phyloP scores from a whole-genome alignment of 2,329 filamentous ascomycete genomes.

The Fusarium camptoceras region DNA sequence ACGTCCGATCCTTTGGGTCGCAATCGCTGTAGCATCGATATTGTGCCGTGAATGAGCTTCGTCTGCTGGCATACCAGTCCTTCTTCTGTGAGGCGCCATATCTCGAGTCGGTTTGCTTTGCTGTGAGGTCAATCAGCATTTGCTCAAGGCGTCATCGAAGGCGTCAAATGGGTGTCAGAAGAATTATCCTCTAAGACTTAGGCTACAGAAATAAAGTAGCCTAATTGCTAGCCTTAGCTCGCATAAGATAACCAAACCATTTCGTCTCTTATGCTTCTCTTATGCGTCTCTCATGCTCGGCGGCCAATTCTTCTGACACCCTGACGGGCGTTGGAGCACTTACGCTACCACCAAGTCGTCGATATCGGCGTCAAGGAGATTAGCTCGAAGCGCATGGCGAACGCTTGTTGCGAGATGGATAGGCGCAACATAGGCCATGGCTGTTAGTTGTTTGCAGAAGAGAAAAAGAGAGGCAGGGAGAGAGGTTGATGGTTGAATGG shows the following conservation, averaged over 20 bases:
- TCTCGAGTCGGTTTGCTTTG: constrained; percentile 86
- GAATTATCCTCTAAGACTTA: too few species aligned
- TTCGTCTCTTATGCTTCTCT: too few species aligned
- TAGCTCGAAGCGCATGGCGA: constrained; percentile 85
- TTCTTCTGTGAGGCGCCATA: constrained; percentile 77
- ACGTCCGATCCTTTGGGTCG: constrained; percentile 78
- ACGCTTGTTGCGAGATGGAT: constrained; percentile 94
- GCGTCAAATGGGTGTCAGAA: neutral
- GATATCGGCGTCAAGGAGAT: constrained; percentile 77
- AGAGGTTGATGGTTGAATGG: constrained; percentile 11
- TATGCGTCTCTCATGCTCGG: too few species aligned
- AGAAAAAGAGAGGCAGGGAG: neutral
- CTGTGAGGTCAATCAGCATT: constrained; percentile 59
- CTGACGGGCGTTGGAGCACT: constrained; percentile 50
- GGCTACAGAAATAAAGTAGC: too few species aligned
- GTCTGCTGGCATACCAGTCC: constrained; percentile 74
- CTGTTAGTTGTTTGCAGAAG: constrained; percentile 22
- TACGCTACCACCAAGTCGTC: constrained; percentile 91
- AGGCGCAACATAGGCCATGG: constrained; percentile 93
- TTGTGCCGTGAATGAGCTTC: constrained; percentile 83
- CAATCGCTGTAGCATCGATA: constrained; percentile 86
- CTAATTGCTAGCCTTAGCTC: too few species aligned
- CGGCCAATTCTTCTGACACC: too few species aligned
- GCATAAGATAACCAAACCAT: too few species aligned
- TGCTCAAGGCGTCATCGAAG: constrained; percentile 27